phyloP scores from a whole-genome alignment of 2,329 filamentous ascomycete species.

The Penicillium paneum region DNA sequence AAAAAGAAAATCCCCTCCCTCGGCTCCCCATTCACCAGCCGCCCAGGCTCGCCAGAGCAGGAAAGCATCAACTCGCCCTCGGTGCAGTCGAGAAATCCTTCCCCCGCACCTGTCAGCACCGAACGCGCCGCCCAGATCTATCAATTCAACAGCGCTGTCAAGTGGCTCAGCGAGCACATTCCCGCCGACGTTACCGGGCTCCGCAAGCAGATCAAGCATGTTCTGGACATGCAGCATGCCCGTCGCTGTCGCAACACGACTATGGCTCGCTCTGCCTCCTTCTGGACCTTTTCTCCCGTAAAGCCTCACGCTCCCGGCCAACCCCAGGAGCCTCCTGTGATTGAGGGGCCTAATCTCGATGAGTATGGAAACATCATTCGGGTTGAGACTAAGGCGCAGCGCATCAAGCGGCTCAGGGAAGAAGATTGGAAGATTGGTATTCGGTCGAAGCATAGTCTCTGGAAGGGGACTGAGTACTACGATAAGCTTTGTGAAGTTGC shows the following conservation, averaged over 20 bases:
- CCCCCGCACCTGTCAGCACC: neutral
- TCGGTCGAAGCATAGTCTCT: slow-evolving; percentile 28
- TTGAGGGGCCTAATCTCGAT: slow-evolving; percentile 6
- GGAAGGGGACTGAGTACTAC: slow-evolving; percentile 41
- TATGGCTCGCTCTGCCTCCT: slow-evolving; percentile 34
- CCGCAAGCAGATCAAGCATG: slow-evolving; percentile 24
- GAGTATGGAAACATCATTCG: slow-evolving; percentile 17
- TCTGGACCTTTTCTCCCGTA: slow-evolving; percentile 40
- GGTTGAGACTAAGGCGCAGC: slow-evolving; percentile 35
- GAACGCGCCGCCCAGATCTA: slow-evolving; percentile 9
- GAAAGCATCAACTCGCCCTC: neutral
- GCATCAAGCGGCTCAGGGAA: slow-evolving; percentile 34
- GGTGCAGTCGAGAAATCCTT: neutral
- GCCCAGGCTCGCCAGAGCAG: no score
- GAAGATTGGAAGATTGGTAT: slow-evolving; percentile 41
- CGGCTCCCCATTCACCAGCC: neutral
- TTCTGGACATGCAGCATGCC: slow-evolving; percentile 25
- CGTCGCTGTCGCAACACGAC: slow-evolving; percentile 21
- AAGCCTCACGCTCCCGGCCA: slow-evolving; percentile 12
- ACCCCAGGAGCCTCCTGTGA: neutral
- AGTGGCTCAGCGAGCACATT: slow-evolving; percentile 28
- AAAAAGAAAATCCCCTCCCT: neutral
- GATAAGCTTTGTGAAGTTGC: slow-evolving; percentile 35
- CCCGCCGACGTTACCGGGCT: slow-evolving; percentile 27
- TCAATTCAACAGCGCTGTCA: slow-evolving; percentile 26